These are phyloP conservation scores for Acer saccharum DNA, from an alignment of 345 rosid species.

Conservation along the genomic window DNA sequence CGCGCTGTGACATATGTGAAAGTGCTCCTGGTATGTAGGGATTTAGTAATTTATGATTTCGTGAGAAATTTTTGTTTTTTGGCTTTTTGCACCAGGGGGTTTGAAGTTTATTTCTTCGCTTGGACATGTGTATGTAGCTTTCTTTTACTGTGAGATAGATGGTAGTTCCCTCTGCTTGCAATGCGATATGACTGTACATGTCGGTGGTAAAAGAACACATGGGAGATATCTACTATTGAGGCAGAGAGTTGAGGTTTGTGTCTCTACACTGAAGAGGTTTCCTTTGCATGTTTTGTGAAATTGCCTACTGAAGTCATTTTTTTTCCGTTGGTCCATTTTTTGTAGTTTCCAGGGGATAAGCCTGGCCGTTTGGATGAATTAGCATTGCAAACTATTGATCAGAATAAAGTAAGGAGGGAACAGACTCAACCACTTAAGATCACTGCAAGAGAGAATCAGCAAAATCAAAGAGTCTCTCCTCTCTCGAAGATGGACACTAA, in stretches of 20 bases:
- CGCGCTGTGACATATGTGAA: slow-evolving; percentile 83
- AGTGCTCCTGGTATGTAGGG: slow-evolving; percentile 69
- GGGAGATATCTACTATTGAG: slow-evolving; percentile 69
- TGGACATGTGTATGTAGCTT: slow-evolving; percentile 50
- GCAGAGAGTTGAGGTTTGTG: slow-evolving; percentile 84
- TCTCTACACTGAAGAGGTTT: slow-evolving; percentile 16
- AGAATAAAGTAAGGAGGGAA: slow-evolving; percentile 40
- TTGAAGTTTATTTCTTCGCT: slow-evolving; percentile 27
- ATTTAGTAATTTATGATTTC: slow-evolving; percentile 1
- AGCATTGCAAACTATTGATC: slow-evolving; percentile 33
- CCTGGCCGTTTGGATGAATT: slow-evolving; percentile 47
- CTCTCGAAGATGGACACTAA: slow-evolving; percentile 36
- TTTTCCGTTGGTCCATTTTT: slow-evolving; percentile 16
- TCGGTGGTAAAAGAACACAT: slow-evolving; percentile 88
- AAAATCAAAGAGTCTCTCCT: slow-evolving; percentile 45
- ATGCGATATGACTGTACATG: slow-evolving; percentile 90
- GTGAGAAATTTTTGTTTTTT: not conserved
- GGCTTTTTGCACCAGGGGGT: not conserved
- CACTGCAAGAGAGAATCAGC: slow-evolving; percentile 41
- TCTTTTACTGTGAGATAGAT: slow-evolving; percentile 88
- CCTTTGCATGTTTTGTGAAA: not conserved
- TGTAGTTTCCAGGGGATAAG: slow-evolving; percentile 84
- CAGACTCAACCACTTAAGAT: slow-evolving; percentile 37
- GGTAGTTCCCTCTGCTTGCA: slow-evolving; percentile 88
- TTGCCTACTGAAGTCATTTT: slow-evolving; percentile 16